Evolutionary conservation across 2,329 filamentous ascomycete genomes (phyloP).

Genomic region (Ceratocystis lukuohia): DNA sequence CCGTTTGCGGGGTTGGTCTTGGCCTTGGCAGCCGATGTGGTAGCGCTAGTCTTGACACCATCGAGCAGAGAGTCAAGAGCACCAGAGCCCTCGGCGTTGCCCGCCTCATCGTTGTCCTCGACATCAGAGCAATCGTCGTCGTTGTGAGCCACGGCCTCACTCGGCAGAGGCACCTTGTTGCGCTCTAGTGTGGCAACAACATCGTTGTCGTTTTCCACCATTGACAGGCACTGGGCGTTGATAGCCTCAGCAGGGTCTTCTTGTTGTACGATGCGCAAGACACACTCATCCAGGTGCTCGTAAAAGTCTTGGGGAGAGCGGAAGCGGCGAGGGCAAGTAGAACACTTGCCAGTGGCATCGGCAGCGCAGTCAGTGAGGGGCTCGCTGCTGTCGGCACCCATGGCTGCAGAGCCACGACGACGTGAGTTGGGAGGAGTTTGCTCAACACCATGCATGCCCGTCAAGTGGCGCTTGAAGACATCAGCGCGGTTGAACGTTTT

Average conservation of each 20-base stretch:
- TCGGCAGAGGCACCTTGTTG: conserved; percentile 42
- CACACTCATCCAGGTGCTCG: conserved; percentile 78
- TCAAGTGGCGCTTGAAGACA: conserved; percentile 89
- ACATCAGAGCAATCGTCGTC: conserved; percentile 41
- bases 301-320: conserved; percentile 94
- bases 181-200: conserved; percentile 51
- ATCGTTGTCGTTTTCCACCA: conserved; percentile 50
- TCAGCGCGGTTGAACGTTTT: conserved; percentile 94
- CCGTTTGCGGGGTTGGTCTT: conserved; percentile 45
- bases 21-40: conserved; percentile 35
- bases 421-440: conserved; percentile 85
- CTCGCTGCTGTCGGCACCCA: conserved; percentile 31
- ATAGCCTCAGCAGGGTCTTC: conserved; percentile 56
- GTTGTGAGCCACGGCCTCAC: conserved; percentile 37
- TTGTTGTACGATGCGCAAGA: conserved; percentile 57
- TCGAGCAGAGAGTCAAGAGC: conserved; percentile 32
- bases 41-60: conserved; percentile 35
- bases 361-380: conserved; percentile 58
- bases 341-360: conserved; percentile 85
- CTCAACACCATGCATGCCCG: conserved; percentile 80
- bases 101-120: conserved; percentile 38
- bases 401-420: conserved; percentile 43
- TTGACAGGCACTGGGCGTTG: conserved; percentile 52
- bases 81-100: conserved; percentile 25
- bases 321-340: conserved; percentile 83